Evolutionary conservation across 805 yeast genomes (phyloP), one percentile per base, ranked within the genome.

Genomic region (Candida caryicola): DNA sequence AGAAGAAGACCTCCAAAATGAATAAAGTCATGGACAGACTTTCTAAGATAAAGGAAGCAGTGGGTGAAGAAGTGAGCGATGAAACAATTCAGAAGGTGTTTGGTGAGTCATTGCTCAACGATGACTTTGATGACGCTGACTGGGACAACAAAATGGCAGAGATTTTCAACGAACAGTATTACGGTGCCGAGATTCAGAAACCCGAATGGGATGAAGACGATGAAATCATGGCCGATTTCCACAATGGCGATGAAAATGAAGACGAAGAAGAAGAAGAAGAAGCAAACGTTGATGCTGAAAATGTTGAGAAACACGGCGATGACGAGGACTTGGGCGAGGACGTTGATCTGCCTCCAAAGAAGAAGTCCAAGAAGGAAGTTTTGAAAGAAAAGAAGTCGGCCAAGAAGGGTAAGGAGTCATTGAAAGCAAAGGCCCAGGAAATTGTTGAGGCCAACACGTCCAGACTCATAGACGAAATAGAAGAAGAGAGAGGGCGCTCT

Each of bases 91-190:
- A 78, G 29, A 71, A 69, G 35, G 86, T 82, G 19, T 79, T 90
- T 52, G 87, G 90, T 10, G 83, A 82, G 37, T 74, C 82, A 32
- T 73, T 91, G 49, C 66, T 93, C 44, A 85, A 85, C 29, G 95
- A 85, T 35, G 98, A 93, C 55, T 93, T 87, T 58, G 88, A 86
- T 49, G 88, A 84, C 52, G 76, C 82, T 18, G 95, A 87, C 44
- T 93, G 98, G 98, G 98, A 93, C 59, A 66, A 62, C 40, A 80
- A 86, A 45, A 81, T 93, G 82, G 78, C 83, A 33, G 84, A 85
- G 55, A 77, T 91, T 23, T 93, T 93, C 58, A 77, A 88, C 54
- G 96, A 90, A 34, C 87, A 82, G 40, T 90, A 76, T 56, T 89
- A 90, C 51, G 79, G 72, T 28, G 73, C 64, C 12, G 66, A 56